Percentiles rank a stretch among this genome's conserved stretches.
Conservation (phyloP, 2,329 filamentous ascomycete genomes). For the Colletotrichum truncatum region DNA sequence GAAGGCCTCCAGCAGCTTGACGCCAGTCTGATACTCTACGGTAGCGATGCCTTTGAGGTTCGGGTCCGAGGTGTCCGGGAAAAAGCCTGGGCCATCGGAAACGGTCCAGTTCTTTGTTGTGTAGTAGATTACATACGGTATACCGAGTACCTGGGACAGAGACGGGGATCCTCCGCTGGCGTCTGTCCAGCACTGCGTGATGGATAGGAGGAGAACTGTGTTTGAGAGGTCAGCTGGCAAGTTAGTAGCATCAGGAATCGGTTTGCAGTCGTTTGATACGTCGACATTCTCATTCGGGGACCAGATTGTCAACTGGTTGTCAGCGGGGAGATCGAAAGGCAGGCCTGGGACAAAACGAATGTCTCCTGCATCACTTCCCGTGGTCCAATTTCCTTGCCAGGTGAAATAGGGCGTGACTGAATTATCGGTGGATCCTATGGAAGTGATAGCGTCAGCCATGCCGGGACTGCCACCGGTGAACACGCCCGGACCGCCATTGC, state of each 20-base stretch:
- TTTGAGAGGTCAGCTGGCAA: background rate
- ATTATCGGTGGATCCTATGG: conserved; percentile 20
- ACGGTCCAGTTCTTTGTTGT: conserved; percentile 49
- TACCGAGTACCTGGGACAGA: conserved; percentile 40
- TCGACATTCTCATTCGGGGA: background rate
- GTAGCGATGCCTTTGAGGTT: background rate
- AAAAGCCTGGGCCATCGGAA: conserved; percentile 46
- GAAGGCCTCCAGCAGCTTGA: background rate
- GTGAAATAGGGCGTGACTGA: conserved; percentile 14
- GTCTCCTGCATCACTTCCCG: background rate
- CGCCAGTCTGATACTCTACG: background rate
- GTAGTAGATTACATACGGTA: conserved; percentile 50
- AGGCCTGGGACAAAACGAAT: conserved; percentile 33
- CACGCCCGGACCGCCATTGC: conserved; percentile 8
- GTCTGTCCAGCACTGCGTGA: conserved; percentile 4
- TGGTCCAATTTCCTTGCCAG: conserved; percentile 24
- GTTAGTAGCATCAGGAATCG: background rate
- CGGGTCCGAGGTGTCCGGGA: conserved; percentile 34
- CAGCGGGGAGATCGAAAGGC: conserved; percentile 1
- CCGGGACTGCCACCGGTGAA: conserved; percentile 11
- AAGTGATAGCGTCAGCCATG: conserved; percentile 8
- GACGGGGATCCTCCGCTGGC: background rate
- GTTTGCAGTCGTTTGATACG: background rate
- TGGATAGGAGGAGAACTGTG: background rate
- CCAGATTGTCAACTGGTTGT: conserved; percentile 3